These are phyloP conservation scores for Colletotrichum chlorophyti DNA, from an alignment of 2,329 filamentous ascomycete genomes.

Conservation along the genomic window DNA sequence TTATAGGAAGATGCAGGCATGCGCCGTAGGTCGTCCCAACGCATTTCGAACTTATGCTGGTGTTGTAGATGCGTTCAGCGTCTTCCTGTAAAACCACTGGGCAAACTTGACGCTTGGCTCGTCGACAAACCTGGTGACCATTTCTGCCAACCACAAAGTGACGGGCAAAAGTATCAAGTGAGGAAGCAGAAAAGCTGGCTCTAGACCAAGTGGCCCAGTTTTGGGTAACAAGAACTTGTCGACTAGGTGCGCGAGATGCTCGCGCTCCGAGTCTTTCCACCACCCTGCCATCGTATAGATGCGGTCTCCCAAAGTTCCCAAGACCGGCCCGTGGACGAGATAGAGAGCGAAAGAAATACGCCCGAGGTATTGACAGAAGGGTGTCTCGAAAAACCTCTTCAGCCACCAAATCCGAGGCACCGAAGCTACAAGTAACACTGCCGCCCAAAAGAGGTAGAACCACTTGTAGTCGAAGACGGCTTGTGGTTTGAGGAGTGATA, in stretches of 20 bases:
- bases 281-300: slow-evolving; percentile 69
- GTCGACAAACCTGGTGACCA: slow-evolving; percentile 63
- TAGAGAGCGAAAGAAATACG: slow-evolving; percentile 67
- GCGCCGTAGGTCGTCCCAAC: background rate
- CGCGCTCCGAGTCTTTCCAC: slow-evolving; percentile 52
- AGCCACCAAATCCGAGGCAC: slow-evolving; percentile 42
- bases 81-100: slow-evolving; percentile 61
- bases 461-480: slow-evolving; percentile 63
- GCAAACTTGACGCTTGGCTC: slow-evolving; percentile 66
- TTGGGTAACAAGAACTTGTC: slow-evolving; percentile 61
- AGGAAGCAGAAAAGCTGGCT: slow-evolving; percentile 64
- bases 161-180: slow-evolving; percentile 67
- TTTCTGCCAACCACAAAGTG: slow-evolving; percentile 64
- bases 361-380: slow-evolving; percentile 62
- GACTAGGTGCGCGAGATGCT: slow-evolving; percentile 63
- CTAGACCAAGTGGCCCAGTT: slow-evolving; percentile 64
- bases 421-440: slow-evolving; percentile 42
- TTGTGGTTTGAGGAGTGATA: slow-evolving; percentile 59
- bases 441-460: slow-evolving; percentile 47
- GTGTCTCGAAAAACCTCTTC: slow-evolving; percentile 57
- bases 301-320: slow-evolving; percentile 59
- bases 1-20: too few relatives aligned
- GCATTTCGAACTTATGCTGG: background rate
- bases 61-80: slow-evolving; percentile 34
- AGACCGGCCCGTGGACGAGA: slow-evolving; percentile 63